Evolutionary conservation across 352 stramenopile species (phyloP), one percentile per base, ranked within the genome.

Genomic region (Phytophthora sp.): DNA sequence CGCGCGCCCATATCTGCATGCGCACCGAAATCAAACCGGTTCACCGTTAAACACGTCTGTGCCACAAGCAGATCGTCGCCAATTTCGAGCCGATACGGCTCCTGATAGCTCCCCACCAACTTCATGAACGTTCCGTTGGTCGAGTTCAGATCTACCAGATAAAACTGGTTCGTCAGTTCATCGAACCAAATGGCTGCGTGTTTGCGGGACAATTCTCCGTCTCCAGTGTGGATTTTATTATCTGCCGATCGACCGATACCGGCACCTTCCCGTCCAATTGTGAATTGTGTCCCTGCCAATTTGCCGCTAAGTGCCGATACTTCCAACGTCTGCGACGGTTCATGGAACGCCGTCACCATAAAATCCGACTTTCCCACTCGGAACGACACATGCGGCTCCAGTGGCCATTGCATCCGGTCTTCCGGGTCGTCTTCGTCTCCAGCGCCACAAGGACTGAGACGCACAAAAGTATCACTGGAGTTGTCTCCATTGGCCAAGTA

Each of bases 51-150:
- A 46, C 97, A 97, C 26, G 97, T 99, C 80, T 98, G 89, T 31
- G 94, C 95, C 26, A 99, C 87, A 20, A 99, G 87, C 51, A 99
- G 84, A 72, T 99, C 92, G 58, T 99, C 96, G n/a, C 92, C 91
- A 41, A 98, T 92, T 48, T 91, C 84, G 0, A 99, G 81, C 28
- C 92, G 84, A 31, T 96, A 97, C n/a, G 96, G 90, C 26, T 96
- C 93, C 27, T 84, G 76, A 70, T 98, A 98, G 28, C 91, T 94
- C 4, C 95, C 95, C 18, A 88, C 84, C 18, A 99, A 87, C 71
- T 97, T 94, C 93, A 99, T 98, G 77, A 98, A 99, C 39, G 96
- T 98, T 27, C 88, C 86, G 61, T 98, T 98, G 8, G 91, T 96
- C 23, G 87, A 97, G 17, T 86, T 79, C 21, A 97, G 60, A 59